Evolutionary conservation across 805 yeast species (phyloP).

Genomic region (Pachysolen tannophilus): DNA sequence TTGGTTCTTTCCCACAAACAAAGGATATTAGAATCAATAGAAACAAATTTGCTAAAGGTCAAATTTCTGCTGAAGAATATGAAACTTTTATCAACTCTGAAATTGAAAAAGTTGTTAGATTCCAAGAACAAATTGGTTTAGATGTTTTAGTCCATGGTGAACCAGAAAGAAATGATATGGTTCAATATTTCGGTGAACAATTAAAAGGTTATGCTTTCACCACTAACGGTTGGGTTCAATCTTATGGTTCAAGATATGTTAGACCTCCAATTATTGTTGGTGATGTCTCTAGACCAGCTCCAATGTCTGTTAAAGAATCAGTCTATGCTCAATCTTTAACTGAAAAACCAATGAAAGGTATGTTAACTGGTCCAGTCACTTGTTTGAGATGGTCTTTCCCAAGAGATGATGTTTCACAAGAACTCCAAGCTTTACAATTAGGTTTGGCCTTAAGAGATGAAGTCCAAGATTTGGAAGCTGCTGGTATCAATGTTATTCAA

Average conservation of each 20-base stretch:
- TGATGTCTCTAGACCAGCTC: constrained; percentile 96
- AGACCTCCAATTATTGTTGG: constrained; percentile 99
- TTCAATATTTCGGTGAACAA: constrained; percentile 99
- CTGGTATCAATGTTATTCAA: constrained; percentile 96
- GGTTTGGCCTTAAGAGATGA: constrained; percentile 98
- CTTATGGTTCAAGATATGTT: constrained; percentile 99
- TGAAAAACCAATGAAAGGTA: constrained; percentile 97
- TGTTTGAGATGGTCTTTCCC: constrained; percentile 99
- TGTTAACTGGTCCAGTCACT: constrained; percentile 99
- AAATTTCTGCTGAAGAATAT: constrained; percentile 89
- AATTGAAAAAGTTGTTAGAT: constrained; percentile 90
- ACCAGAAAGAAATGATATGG: constrained; percentile 99
- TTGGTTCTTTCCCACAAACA: constrained; percentile 99
- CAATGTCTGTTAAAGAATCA: constrained; percentile 98
- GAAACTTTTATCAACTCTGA: constrained; percentile 95
- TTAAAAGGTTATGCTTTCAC: constrained; percentile 98
- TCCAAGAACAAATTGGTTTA: constrained; percentile 98
- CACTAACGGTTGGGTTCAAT: constrained; percentile 99
- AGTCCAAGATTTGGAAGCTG: constrained; percentile 96
- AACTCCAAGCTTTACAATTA: constrained; percentile 92
- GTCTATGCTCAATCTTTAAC: constrained; percentile 98
- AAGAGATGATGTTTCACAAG: constrained; percentile 93
- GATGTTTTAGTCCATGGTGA: constrained; percentile 99
- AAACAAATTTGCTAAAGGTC: constrained; percentile 97
- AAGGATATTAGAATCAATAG: constrained; percentile 98